These are phyloP conservation scores for Solanum boliviense DNA, from an alignment of 257 asterid genomes.

Conservation along the genomic window DNA sequence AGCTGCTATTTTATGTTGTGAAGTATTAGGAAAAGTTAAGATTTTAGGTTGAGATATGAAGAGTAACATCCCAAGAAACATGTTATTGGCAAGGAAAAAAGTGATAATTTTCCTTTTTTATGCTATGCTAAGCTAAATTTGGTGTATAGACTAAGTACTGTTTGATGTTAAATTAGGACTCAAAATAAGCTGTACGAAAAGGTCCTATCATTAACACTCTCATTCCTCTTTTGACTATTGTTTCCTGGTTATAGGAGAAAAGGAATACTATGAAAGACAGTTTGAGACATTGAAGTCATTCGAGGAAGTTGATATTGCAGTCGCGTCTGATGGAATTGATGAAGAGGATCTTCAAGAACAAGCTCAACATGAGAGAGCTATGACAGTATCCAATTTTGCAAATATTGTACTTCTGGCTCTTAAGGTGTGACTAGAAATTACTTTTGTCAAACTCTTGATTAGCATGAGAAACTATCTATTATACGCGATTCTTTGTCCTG, in stretches of 20 bases:
- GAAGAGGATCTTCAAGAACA: conserved; percentile 66
- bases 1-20: not conserved
- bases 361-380: conserved; percentile 72
- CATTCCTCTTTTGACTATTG: not conserved
- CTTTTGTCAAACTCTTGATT: not conserved
- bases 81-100: not conserved
- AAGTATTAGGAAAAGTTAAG: not conserved
- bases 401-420: conserved; percentile 59
- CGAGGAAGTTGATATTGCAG: conserved; percentile 53
- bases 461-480: not conserved
- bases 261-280: conserved; percentile 72
- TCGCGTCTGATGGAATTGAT: conserved; percentile 29
- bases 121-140: too few species aligned
- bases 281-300: conserved; percentile 68
- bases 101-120: not conserved
- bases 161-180: not conserved
- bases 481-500: not conserved
- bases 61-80: not conserved
- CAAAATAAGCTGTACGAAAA: not conserved
- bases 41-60: not conserved
- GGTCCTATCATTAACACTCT: not conserved
- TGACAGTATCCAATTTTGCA: conserved; percentile 75
- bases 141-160: not conserved
- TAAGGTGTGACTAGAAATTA: conserved; percentile 48
- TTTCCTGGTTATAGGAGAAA: conserved; percentile 41